Evolutionary conservation across 2,329 filamentous ascomycete species (phyloP).

Genomic region (Fusarium luffae): DNA sequence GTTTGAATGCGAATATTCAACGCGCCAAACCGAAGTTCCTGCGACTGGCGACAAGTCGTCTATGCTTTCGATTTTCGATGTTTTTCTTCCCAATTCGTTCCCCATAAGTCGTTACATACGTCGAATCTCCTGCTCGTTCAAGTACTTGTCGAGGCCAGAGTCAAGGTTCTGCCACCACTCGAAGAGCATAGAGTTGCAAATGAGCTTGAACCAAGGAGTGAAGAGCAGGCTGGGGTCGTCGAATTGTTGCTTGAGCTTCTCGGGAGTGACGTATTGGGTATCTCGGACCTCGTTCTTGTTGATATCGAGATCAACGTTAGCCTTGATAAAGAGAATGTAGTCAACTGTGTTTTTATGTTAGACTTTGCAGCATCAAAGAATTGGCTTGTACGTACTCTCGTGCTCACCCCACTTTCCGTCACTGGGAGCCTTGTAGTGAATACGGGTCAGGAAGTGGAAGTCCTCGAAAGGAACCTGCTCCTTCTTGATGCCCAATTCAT

Average conservation of each 20-base stretch:
- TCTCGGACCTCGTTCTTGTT: constrained; percentile 92
- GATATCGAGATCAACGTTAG: constrained; percentile 82
- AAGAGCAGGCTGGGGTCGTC: constrained; percentile 83
- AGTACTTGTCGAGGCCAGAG: constrained; percentile 82
- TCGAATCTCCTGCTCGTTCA: constrained; percentile 86
- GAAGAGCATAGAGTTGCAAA: constrained; percentile 97
- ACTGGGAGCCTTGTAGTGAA: constrained; percentile 97
- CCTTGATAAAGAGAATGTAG: constrained; percentile 98
- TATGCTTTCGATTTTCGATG: constrained; percentile 6
- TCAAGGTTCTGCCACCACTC: constrained; percentile 96
- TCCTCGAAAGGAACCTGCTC: constrained; percentile 90
- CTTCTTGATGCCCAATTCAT: constrained; percentile 91
- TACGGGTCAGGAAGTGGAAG: constrained; percentile 93
- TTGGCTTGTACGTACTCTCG: constrained; percentile 76
- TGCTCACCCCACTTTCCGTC: constrained; percentile 99
- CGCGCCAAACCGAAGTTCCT: constrained; percentile 14
- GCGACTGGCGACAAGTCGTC: constrained; percentile 1
- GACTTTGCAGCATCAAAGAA: neutral
- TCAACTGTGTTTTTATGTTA: constrained; percentile 71
- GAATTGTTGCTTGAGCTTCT: constrained; percentile 88
- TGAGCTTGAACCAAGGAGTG: constrained; percentile 99
- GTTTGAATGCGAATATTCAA: constrained; percentile 37
- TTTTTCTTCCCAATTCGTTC: constrained; percentile 10
- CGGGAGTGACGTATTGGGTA: constrained; percentile 83
- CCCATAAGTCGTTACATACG: constrained; percentile 69